Evolutionary conservation across 805 yeast genomes (phyloP).

Genomic region (Wickerhamiella kazuoi): DNA sequence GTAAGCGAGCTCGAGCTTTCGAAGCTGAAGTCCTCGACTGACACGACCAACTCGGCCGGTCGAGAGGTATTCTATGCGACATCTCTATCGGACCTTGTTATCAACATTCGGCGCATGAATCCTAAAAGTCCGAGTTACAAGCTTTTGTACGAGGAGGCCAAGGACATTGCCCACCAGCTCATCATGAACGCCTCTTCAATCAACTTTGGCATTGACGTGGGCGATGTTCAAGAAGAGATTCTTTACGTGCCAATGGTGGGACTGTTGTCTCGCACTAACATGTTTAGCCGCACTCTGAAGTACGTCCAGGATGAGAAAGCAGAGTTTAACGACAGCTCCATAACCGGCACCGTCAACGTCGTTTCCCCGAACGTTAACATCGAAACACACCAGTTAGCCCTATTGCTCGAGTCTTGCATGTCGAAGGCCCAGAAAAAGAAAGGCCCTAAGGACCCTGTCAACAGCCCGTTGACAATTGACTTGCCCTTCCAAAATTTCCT

Average conservation of each 20-base stretch:
- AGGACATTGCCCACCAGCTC: conserved; percentile 26
- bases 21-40: conserved; percentile 14
- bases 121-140: conserved; percentile 25
- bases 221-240: conserved; percentile 21
- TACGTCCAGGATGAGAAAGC: conserved; percentile 15
- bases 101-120: conserved; percentile 24
- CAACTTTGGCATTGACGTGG: conserved; percentile 20
- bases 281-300: conserved; percentile 21
- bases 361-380: conserved; percentile 24
- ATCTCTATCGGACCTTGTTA: conserved; percentile 20
- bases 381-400: conserved; percentile 21
- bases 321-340: conserved; percentile 11
- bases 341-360: conserved; percentile 13
- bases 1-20: conserved; percentile 18
- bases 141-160: conserved; percentile 18
- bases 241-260: conserved; percentile 24
- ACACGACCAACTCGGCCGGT: conserved; percentile 2
- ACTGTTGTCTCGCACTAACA: conserved; percentile 20
- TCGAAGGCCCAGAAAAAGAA: background rate
- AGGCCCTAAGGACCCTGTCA: background rate
- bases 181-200: conserved; percentile 20
- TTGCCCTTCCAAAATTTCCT: conserved; percentile 9
- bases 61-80: conserved; percentile 13
- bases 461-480: conserved; percentile 1
- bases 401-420: conserved; percentile 10